Base-by-base conservation (phyloP, 2,329 filamentous ascomycete genomes). In the Macrophomina phaseolina region DNA sequence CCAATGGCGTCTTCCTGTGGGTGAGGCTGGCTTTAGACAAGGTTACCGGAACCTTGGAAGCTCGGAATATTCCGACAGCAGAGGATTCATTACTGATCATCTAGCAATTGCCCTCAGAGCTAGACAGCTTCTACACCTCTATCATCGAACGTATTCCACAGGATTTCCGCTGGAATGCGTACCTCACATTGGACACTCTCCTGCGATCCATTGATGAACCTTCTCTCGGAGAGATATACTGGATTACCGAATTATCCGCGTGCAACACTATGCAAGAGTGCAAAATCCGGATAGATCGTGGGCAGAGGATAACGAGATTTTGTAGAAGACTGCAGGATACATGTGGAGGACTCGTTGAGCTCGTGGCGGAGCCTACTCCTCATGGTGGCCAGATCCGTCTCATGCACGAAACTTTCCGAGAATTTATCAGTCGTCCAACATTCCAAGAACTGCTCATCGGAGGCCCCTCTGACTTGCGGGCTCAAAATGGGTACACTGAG, bases 1-100 rank as follows among this genome's bases (percentile, higher is more conserved):
- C 64, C 12, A n/a, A 63, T 1, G 67, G 67, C 2, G 67, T 68
- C 1, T 68, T 68, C 12, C 38, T 68, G 7, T 68, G 67, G 67
- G 52, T 67, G 1, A 46, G 56, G 11, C 42, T 67, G 4, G 63
- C 51, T 8, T n/a, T 69, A 8, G 46, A 58, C 7, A 63, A 52
- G 4, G 51, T 70, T 16, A 18, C 36, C 3, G 42, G 66, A 34
- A 36, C 23, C 4, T 8, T 45, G 2, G 2, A 8, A 16, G 2
- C 23, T 23, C 23, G 23, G 23, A 23, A 23, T 3, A 23, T 23
- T 23, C 23, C 23, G 23, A 23, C 23, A 23, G 23, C 23, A 23
- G 23, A 23, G 23, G 23, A 23, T 1, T 23, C 23, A 23, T 23
- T 23, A 23, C 16, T 2, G 11, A 7, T 53, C 14, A 5, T 64